A percentile compares a stretch with the other conserved stretches of the same genome.
phyloP scores from a whole-genome alignment of 176 grass and related monocot species.

The Bromus sterilis region DNA sequence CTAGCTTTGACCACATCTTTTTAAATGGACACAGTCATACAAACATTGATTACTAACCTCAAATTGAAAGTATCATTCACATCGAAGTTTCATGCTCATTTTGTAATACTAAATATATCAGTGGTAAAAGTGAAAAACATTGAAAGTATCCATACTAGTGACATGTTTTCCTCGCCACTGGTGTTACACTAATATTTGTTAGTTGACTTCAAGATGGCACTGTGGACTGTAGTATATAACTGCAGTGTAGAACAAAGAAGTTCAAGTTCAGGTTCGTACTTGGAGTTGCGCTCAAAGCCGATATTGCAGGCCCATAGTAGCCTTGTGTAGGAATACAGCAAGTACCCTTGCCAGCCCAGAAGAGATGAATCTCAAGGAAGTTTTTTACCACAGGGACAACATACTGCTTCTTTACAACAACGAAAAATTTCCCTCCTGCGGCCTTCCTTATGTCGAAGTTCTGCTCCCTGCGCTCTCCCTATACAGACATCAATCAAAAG shows the following conservation, averaged over 20 bases:
- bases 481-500: slow-evolving; percentile 26
- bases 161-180: not conserved
- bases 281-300: slow-evolving; percentile 72
- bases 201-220: not conserved
- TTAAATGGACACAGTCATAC: not conserved
- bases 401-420: slow-evolving; percentile 44
- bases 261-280: slow-evolving; percentile 19
- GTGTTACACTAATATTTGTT: not conserved
- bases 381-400: slow-evolving; percentile 52
- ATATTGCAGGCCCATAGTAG: slow-evolving; percentile 64
- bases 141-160: not conserved
- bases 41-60: not conserved
- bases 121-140: not conserved
- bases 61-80: not conserved
- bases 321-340: slow-evolving; percentile 68
- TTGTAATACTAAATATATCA: not conserved
- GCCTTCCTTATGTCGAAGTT: slow-evolving; percentile 75
- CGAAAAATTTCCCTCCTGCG: slow-evolving; percentile 52
- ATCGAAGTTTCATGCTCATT: not conserved
- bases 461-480: slow-evolving; percentile 63
- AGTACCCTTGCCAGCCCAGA: slow-evolving; percentile 94
- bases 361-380: slow-evolving; percentile 90
- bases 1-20: not conserved
- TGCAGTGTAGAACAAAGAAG: not conserved
- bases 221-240: not conserved